Percentiles rank a stretch among this genome's conserved stretches.
These are phyloP conservation scores for Venturia pyrina DNA, from an alignment of 2,329 filamentous ascomycete genomes.

Conservation along the genomic window DNA sequence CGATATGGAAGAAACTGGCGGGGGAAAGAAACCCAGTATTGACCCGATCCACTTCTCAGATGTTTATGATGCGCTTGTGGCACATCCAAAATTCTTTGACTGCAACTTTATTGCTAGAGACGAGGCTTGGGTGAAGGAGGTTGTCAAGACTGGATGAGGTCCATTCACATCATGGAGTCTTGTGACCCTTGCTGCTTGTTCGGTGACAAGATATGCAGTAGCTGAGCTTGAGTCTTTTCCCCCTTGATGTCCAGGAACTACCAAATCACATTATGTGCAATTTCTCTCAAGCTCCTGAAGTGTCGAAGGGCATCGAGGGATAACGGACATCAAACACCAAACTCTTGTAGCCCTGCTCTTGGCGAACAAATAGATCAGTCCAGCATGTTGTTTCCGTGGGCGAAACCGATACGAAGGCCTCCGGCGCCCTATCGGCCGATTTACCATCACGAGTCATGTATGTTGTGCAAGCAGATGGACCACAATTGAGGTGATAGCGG, in stretches of 20 bases:
- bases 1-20: not conserved
- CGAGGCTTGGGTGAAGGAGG: not conserved
- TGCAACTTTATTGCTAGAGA: not conserved
- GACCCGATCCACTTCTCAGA: not conserved
- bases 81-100: conserved; percentile 1
- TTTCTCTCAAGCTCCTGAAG: too few species aligned
- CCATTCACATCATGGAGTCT: not conserved
- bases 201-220: not conserved
- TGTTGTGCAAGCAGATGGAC: not conserved
- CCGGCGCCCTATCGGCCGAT: too few species aligned
- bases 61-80: not conserved
- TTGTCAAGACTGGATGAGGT: not conserved
- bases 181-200: not conserved
- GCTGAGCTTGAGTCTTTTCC: too few species aligned
- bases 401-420: too few species aligned
- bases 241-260: too few species aligned
- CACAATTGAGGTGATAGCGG: not conserved
- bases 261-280: too few species aligned
- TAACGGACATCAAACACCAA: too few species aligned
- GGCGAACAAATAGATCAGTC: too few species aligned
- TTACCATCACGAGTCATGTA: not conserved
- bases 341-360: too few species aligned
- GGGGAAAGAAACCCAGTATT: not conserved
- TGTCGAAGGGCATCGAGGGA: too few species aligned
- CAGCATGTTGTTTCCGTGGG: too few species aligned